Evolutionary conservation across 306 rosid genomes (phyloP).

Genomic region (Malus domestica): ASM211411v1 NC_041798.1:2324501-2325000

Average conservation of each 20-base stretch:
- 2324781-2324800: constrained; percentile 37
- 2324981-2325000: constrained; percentile 37
- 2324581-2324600: constrained; percentile 47
- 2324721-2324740: constrained; percentile 45
- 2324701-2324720: constrained; percentile 54
- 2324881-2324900: constrained; percentile 26
- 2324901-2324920: neutral
- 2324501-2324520: constrained; percentile 60
- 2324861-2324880: constrained; percentile 60
- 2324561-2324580: constrained; percentile 42
- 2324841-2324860: constrained; percentile 41
- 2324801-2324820: constrained; percentile 37
- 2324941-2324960: constrained; percentile 30
- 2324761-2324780: constrained; percentile 63
- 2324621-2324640: constrained; percentile 66
- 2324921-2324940: constrained; percentile 1
- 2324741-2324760: constrained; percentile 74
- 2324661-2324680: constrained; percentile 48
- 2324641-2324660: constrained; percentile 46
- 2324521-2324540: constrained; percentile 47
- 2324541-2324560: constrained; percentile 37
- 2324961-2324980: constrained; percentile 53
- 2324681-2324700: constrained; percentile 45
- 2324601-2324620: constrained; percentile 47
- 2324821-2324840: constrained; percentile 20